Evolutionary conservation across 345 rosid genomes (phyloP), one percentile per base, ranked within the genome.

Genomic region (Citrus trifoliata): DNA sequence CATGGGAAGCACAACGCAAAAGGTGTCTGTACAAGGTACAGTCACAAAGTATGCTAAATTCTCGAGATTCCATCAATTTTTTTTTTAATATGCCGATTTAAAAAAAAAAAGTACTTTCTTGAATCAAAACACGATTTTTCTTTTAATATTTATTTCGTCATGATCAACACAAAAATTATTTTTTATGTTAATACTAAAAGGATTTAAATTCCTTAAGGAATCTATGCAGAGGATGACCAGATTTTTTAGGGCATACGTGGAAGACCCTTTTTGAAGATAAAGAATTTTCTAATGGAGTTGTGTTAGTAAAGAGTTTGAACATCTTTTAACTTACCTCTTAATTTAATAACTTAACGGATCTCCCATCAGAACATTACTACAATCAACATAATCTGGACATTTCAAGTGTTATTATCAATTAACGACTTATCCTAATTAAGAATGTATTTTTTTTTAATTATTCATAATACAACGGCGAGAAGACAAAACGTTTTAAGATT

Each of bases 241-340:
- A 63, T 21, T 21, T 75, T 76, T 76, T 76, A 51, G 79, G 72
- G 79, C 72, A 30, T 51, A 53, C 72, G 79, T 66, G 79, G 78
- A 32, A 10, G 38, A 35, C 7, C 4, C 14, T 10, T 42, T 42
- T 10, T 3, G 16, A 46, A 46, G 51, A 46, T 12, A 13, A 3
- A 13, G 51, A 12, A 46, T 13, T 46, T 46, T 46, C 51, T 3
- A 13, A 46, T 4, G 51, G 51, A 13, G 16, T 46, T 46, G 51
- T 46, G 51, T 46, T 46, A 46, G 3, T 46, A 13, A 46, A 4
- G 18, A 46, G 51, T 13, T 46, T 46, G 3, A 46, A 46, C 16
- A 2, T 10, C 48, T 42, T 10, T 42, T 12, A 12, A 42, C 48
- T 10, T 1, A 37, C 9, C 40, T 37, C 40, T 37, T 10, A 40